Conservation (phyloP, 768 basidiomycete species). For the Pisolithus microcarpus region DNA sequence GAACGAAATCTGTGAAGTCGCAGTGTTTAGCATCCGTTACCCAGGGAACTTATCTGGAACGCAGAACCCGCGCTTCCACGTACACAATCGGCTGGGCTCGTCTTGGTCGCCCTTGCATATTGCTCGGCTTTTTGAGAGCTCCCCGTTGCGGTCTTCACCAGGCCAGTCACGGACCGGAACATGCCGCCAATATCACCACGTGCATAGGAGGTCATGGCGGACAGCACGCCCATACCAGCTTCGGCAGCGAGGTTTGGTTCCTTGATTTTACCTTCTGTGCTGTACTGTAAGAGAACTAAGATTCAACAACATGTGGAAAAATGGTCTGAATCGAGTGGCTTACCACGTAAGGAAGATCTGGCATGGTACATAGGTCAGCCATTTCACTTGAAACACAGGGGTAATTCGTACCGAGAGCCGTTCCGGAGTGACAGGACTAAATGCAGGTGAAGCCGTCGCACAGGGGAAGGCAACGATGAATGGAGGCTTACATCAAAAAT, state of each 20-base stretch:
- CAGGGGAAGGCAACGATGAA: background rate
- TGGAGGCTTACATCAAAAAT: slow-evolving; percentile 59
- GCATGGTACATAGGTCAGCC: background rate
- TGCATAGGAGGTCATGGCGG: slow-evolving; percentile 69
- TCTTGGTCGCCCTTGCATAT: slow-evolving; percentile 53
- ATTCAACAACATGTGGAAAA: slow-evolving; percentile 55
- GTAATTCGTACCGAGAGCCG: slow-evolving; percentile 57
- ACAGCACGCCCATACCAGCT: slow-evolving; percentile 81
- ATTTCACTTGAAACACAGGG: background rate
- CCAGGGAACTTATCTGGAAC: background rate
- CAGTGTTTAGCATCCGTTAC: background rate
- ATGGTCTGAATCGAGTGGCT: slow-evolving; percentile 33
- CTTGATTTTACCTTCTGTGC: slow-evolving; percentile 92
- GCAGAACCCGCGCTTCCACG: slow-evolving; percentile 20
- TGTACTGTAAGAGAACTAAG: slow-evolving; percentile 48
- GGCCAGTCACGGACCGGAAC: slow-evolving; percentile 61
- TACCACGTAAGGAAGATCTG: background rate
- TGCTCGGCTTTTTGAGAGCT: slow-evolving; percentile 56
- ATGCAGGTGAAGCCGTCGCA: slow-evolving; percentile 1
- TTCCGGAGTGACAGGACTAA: slow-evolving; percentile 86
- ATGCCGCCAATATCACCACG: slow-evolving; percentile 76
- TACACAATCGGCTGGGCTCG: slow-evolving; percentile 82
- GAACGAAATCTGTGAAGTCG: slow-evolving; percentile 59
- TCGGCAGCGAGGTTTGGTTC: slow-evolving; percentile 86
- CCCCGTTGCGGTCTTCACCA: slow-evolving; percentile 73